Evolutionary conservation across 1,284 basidiomycete species (phyloP).

Genomic region (Cystobasidium sp.): DNA sequence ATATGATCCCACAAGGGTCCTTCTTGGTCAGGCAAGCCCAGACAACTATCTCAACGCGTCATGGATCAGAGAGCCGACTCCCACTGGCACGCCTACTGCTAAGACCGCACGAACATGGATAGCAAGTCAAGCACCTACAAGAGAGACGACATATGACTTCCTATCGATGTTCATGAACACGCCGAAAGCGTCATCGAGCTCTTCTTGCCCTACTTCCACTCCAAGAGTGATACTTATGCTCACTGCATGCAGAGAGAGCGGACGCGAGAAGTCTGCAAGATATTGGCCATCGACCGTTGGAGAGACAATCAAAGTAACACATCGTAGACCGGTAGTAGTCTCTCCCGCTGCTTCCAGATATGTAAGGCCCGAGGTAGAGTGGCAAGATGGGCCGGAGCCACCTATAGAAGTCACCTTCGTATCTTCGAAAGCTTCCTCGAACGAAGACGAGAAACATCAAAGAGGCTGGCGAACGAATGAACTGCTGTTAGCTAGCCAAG

Average conservation of each 20-base stretch:
- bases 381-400: slow-evolving; percentile 5
- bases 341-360: not conserved
- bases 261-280: slow-evolving; percentile 70
- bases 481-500: not conserved
- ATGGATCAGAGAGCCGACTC: slow-evolving; percentile 69
- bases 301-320: slow-evolving; percentile 58
- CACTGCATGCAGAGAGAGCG: slow-evolving; percentile 69
- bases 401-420: slow-evolving; percentile 37
- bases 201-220: not conserved
- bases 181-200: slow-evolving; percentile 1
- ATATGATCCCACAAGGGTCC: slow-evolving; percentile 75
- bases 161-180: slow-evolving; percentile 65
- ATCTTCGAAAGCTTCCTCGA: slow-evolving; percentile 45
- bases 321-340: slow-evolving; percentile 21
- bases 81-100: not conserved
- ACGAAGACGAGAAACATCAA: slow-evolving; percentile 18
- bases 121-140: slow-evolving; percentile 65
- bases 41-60: slow-evolving; percentile 74
- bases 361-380: not conserved
- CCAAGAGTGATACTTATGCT: slow-evolving; percentile 68
- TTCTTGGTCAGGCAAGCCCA: slow-evolving; percentile 55
- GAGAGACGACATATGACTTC: slow-evolving; percentile 71
- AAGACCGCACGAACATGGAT: slow-evolving; percentile 19
- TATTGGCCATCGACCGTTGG: slow-evolving; percentile 72
- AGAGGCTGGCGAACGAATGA: slow-evolving; percentile 37